These are phyloP conservation scores for Casuarina cunninghamiana DNA, from an alignment of 306 rosid species.

Conservation along the genomic window DNA sequence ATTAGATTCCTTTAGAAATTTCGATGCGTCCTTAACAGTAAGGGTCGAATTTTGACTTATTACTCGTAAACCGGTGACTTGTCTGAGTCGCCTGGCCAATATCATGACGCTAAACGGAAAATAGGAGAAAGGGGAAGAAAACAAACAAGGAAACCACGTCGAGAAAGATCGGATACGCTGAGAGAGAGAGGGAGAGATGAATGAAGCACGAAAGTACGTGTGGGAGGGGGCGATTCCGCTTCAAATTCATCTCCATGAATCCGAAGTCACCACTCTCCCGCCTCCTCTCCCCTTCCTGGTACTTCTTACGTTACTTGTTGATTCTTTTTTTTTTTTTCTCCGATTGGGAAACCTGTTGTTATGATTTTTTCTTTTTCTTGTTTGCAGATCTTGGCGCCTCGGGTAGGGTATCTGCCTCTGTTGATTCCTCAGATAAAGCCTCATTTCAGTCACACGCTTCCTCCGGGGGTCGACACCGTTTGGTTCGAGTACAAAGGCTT, in stretches of 20 bases:
- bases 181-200: slow-evolving; percentile 26
- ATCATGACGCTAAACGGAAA: too few species aligned
- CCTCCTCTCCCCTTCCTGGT: slow-evolving; percentile 85
- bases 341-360: neutral
- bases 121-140: too few species aligned
- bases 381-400: slow-evolving; percentile 84
- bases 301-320: neutral
- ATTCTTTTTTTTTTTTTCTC: neutral
- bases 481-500: slow-evolving; percentile 96
- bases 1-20: too few species aligned
- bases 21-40: too few species aligned
- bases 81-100: too few species aligned
- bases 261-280: slow-evolving; percentile 87
- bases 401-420: slow-evolving; percentile 83
- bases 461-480: slow-evolving; percentile 83
- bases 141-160: too few species aligned
- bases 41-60: too few species aligned
- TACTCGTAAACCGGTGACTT: too few species aligned
- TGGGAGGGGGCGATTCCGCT: slow-evolving; percentile 93
- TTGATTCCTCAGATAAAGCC: slow-evolving; percentile 77
- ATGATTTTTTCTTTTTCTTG: neutral
- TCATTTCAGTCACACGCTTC: slow-evolving; percentile 70
- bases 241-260: slow-evolving; percentile 85
- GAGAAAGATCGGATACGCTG: neutral
- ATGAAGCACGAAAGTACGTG: slow-evolving; percentile 61